Evolutionary conservation across 257 asterid genomes (phyloP), one percentile per base, ranked within the genome.

Genomic region (Gynochthodes officinalis): DNA sequence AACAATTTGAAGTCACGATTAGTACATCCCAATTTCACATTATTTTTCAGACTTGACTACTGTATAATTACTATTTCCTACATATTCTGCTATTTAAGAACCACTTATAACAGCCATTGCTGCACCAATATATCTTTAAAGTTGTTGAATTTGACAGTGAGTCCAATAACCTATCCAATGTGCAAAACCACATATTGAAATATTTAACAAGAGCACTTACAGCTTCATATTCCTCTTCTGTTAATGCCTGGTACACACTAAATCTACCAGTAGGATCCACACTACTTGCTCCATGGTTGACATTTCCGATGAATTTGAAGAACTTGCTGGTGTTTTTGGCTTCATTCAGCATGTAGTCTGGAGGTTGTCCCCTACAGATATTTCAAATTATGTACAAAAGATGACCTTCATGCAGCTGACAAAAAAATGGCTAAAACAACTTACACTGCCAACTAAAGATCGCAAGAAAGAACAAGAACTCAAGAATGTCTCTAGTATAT

Each of bases 291-390:
- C 88, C 97, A 64, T 83, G 87, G 80, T 77, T 85, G 82, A 89
- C 73, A 81, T 88, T 90, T 83, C 98, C 98, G 39, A 81, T 78
- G 76, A 84, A 85, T 81, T 95, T 92, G 82, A 95, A 95, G 82
- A 95, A 95, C 89, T 90, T 95, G 90, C 85, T 79, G 58, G 98
- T 86, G 73, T 87, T 90, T 86, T 92, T 90, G 75, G 98, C 96
- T 75, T 89, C 89, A 83, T 85, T 76, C 50, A 95, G 86, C 76
- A 95, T 78, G 82, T 89, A 82, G 82, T 95, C 99, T 69, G 99
- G 99, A 77, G 98, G 98, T 78, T 90, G 96, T 37, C 89, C 92
- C 88, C 99, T 95, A 73, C 81, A 82, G 81, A 74, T 71, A 70
- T 44, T 21, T 67, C 39, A 54, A 70, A 64, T 73, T 61, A 70